Evolutionary conservation across 2,329 filamentous ascomycete species (phyloP), one percentile per base, ranked within the genome.

Genomic region (Calcarisporium arbuscula): DNA sequence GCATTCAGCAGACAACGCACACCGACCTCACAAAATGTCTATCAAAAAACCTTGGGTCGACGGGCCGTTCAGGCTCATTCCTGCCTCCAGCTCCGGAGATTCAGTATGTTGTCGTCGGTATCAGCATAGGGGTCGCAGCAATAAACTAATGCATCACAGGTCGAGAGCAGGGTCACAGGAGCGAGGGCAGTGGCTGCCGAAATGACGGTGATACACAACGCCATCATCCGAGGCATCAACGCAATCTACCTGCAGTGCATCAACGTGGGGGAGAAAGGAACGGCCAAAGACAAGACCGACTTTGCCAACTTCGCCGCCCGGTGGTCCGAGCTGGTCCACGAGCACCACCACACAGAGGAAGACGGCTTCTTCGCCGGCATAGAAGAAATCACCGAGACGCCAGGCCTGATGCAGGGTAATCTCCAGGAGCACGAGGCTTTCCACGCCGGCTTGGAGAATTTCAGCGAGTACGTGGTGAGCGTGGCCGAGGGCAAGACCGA

Each of bases 341-440:
- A 55, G 10, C 66, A 69, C 39, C 64, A 69, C 38, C 34, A 50
- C 2, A 35, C 41, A 0, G 64, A 68, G 39, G 65, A 68, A 32
- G 42, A 39, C 3, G 25, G 41, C 18, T 49, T 64, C 26, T 68
- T 69, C 40, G 58, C 62, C 0, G 46, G 47, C 3, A 50, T 67
- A 8, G 58, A 65, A 38, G 38, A 46, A 21, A 35, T 60, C 15
- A 40, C 53, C 4, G 60, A 54, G 1, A 51, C 57, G 9, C 43
- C 48, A 26, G 58, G 57, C 1, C 39, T 64, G 17, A 66, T 67
- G 62, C 58, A 61, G 10, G 45, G 38, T 28, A 68, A 63, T 40
- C 47, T 67, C 4, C 54, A 56, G 14, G 62, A 69, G 34, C 65
- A 68, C 39, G 47, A 52, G 8, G 46, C 48, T 1, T 68, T 69